phyloP scores from a whole-genome alignment of 768 basidiomycete species.

The Hebeloma cylindrosporum region DNA sequence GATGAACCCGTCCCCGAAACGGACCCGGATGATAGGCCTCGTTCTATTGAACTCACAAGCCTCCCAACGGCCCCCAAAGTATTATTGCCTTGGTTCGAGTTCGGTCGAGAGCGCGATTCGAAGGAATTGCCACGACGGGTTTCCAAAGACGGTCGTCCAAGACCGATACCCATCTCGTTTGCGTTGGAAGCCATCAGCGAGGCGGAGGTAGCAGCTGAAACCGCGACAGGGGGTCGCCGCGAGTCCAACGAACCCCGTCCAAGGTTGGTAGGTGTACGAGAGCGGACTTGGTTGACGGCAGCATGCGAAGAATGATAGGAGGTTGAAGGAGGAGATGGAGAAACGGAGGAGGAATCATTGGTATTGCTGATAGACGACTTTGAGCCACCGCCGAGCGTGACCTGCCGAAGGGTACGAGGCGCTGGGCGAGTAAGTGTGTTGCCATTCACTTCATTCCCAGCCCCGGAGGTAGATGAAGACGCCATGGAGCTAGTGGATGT shows the following conservation, averaged over 20 bases:
- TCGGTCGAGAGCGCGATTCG: slow-evolving; percentile 16
- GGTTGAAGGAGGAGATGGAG: background rate
- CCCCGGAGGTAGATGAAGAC: background rate
- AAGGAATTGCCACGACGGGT: slow-evolving; percentile 19
- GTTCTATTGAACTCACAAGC: too few species aligned
- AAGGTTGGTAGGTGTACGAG: background rate
- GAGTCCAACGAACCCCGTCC: slow-evolving; percentile 25
- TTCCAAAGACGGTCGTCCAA: slow-evolving; percentile 28
- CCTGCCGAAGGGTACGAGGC: slow-evolving; percentile 22
- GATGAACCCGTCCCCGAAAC: background rate
- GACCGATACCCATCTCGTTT: slow-evolving; percentile 17
- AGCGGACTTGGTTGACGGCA: too few species aligned
- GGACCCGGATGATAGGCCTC: too few species aligned
- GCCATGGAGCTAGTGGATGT: slow-evolving; percentile 2
- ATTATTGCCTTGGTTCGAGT: too few species aligned
- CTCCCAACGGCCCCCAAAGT: too few species aligned
- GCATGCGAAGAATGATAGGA: background rate
- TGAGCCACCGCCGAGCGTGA: slow-evolving; percentile 19
- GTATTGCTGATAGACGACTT: background rate
- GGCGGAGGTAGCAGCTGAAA: slow-evolving; percentile 3
- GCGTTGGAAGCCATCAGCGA: too few species aligned
- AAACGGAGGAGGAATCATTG: background rate
- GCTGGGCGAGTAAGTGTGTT: slow-evolving; percentile 6
- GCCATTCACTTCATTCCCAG: too few species aligned
- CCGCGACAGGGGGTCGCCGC: slow-evolving; percentile 12